A percentile compares a stretch with the other conserved stretches of the same genome.
Evolutionary conservation across 2,329 filamentous ascomycete species (phyloP).

Genomic region (Trichoderma breve): DNA sequence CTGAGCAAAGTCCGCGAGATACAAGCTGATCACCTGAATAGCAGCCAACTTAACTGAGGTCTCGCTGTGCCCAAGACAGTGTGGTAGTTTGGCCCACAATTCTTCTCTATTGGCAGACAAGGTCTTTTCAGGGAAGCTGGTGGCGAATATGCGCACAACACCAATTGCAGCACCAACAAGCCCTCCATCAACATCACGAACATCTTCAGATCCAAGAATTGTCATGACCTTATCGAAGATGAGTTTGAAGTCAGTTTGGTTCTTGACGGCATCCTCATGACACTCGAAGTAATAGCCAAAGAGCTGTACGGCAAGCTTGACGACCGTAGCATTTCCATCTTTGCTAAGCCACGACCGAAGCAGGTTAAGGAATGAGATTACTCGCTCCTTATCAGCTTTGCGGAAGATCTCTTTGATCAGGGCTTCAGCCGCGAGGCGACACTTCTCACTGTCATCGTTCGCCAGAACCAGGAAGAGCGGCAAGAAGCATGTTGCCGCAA

Average conservation of each 20-base stretch:
- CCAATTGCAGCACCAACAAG: constrained; percentile 72
- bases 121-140: constrained; percentile 61
- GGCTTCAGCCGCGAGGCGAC: constrained; percentile 75
- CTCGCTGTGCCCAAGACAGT: constrained; percentile 70
- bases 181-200: constrained; percentile 61
- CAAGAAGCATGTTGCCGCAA: constrained; percentile 78
- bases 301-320: constrained; percentile 72
- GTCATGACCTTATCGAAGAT: constrained; percentile 55
- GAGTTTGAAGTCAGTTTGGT: constrained; percentile 65
- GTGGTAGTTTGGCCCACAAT: constrained; percentile 70
- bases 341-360: constrained; percentile 75
- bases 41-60: constrained; percentile 73
- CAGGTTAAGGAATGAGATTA: constrained; percentile 67
- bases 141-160: constrained; percentile 64
- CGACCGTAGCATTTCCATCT: constrained; percentile 67
- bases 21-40: constrained; percentile 70
- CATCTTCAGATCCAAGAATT: constrained; percentile 54
- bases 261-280: constrained; percentile 55
- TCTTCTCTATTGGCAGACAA: constrained; percentile 58
- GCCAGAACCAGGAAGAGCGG: constrained; percentile 81
- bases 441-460: constrained; percentile 86
- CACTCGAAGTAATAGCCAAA: constrained; percentile 82
- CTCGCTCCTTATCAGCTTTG: constrained; percentile 69
- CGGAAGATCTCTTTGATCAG: constrained; percentile 79
- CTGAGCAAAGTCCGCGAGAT: constrained; percentile 76